Percentiles rank a stretch among this genome's conserved stretches.
phyloP scores from a whole-genome alignment of 2,329 filamentous ascomycete genomes.

The Aspergillus felis region DNA sequence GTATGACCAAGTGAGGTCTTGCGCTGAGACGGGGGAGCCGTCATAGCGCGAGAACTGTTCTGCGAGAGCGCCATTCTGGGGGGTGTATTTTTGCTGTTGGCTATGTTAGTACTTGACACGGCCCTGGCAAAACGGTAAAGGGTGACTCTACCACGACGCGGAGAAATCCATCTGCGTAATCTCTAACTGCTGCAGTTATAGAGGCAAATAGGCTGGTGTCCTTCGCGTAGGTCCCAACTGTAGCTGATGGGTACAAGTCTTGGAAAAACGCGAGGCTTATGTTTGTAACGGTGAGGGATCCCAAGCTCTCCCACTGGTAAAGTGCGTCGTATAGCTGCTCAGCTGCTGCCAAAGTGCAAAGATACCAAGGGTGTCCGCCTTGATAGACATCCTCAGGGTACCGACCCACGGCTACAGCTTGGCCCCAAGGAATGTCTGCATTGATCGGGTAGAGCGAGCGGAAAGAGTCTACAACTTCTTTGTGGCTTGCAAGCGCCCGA shows the following conservation, averaged over 20 bases:
- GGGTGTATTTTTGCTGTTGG: conserved; percentile 20
- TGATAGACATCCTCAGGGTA: conserved; percentile 72
- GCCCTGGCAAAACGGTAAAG: neutral
- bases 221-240: conserved; percentile 41
- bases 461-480: conserved; percentile 71
- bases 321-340: conserved; percentile 75
- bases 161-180: conserved; percentile 58
- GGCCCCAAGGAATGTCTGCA: conserved; percentile 56
- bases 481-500: conserved; percentile 67
- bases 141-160: conserved; percentile 30
- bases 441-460: conserved; percentile 68
- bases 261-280: conserved; percentile 69
- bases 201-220: conserved; percentile 33
- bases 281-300: conserved; percentile 61
- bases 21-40: conserved; percentile 34
- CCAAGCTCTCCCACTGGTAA: conserved; percentile 64
- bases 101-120: neutral
- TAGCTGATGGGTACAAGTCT: conserved; percentile 56
- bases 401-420: conserved; percentile 60
- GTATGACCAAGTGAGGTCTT: conserved; percentile 41
- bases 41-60: conserved; percentile 36
- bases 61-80: conserved; percentile 23
- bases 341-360: conserved; percentile 69
- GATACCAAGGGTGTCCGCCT: conserved; percentile 76
- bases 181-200: conserved; percentile 51